Evolutionary conservation across 2,329 filamentous ascomycete species (phyloP).

Genomic region (Sphaerulina vaccinii): DNA sequence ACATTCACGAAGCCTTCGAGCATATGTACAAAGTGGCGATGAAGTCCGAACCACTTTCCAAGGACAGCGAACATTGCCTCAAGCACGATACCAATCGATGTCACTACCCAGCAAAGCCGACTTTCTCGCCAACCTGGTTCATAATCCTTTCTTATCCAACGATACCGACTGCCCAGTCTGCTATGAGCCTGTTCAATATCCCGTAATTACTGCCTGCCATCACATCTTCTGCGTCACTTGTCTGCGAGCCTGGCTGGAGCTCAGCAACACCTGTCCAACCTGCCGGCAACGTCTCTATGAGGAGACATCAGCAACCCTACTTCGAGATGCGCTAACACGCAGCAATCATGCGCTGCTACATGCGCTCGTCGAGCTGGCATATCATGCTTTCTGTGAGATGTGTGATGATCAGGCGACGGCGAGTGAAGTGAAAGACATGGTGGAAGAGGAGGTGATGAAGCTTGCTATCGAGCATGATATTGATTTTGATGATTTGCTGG

Average conservation of each 20-base stretch:
- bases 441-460: background rate
- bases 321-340: background rate
- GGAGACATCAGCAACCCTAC: background rate
- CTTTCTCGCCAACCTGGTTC: background rate
- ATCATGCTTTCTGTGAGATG: background rate
- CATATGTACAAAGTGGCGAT: too few species aligned
- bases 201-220: background rate
- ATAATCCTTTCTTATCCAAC: background rate
- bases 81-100: background rate
- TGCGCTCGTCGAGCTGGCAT: background rate
- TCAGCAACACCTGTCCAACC: background rate
- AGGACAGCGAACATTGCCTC: background rate
- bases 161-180: background rate
- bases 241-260: background rate
- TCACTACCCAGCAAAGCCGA: background rate
- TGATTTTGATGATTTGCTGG: background rate
- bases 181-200: background rate
- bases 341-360: background rate
- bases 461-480: background rate
- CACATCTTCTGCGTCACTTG: background rate
- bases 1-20: too few species aligned
- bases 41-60: too few species aligned
- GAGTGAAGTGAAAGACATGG: too few species aligned
- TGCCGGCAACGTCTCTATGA: background rate
- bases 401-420: background rate